A percentile compares a stretch with the other conserved stretches of the same genome.
phyloP scores from a whole-genome alignment of 371 early-diverging fungal genomes.

The Mortierella sp. region DNA sequence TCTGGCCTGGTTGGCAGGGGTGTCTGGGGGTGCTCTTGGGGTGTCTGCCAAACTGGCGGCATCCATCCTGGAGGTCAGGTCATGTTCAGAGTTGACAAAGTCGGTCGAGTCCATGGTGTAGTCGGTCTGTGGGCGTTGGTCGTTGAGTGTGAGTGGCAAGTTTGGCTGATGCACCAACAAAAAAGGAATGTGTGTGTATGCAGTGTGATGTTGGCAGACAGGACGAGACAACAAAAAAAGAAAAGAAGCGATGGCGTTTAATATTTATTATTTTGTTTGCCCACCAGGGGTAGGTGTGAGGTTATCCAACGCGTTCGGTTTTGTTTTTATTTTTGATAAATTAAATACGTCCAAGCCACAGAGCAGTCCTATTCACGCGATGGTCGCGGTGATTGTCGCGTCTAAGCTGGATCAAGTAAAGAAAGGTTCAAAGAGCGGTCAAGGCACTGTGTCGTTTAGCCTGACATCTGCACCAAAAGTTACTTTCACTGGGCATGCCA shows the following conservation, averaged over 20 bases:
- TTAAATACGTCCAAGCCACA: constrained; percentile 12
- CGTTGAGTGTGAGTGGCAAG: background rate
- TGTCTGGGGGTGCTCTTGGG: constrained; percentile 29
- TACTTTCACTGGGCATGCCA: background rate
- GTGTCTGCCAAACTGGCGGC: constrained; percentile 52
- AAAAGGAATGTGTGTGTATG: background rate
- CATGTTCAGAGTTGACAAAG: constrained; percentile 45
- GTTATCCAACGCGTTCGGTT: constrained; percentile 5
- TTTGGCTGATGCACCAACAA: background rate
- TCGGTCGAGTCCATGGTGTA: constrained; percentile 52
- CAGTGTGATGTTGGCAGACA: background rate
- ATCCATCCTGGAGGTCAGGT: constrained; percentile 50
- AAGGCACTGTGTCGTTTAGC: background rate
- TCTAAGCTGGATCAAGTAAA: too few relatives aligned
- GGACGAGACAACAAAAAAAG: background rate
- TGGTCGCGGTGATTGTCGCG: background rate
- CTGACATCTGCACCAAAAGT: background rate
- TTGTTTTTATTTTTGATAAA: background rate
- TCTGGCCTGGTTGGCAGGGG: constrained; percentile 15
- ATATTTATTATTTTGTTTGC: background rate
- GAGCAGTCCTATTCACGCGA: constrained; percentile 5
- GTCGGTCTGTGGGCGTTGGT: constrained; percentile 7
- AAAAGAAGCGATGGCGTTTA: background rate
- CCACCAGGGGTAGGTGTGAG: background rate
- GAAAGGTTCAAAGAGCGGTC: background rate